Base-by-base conservation (phyloP, 257 asterid species). In the Penstemon eatonii region DNA sequence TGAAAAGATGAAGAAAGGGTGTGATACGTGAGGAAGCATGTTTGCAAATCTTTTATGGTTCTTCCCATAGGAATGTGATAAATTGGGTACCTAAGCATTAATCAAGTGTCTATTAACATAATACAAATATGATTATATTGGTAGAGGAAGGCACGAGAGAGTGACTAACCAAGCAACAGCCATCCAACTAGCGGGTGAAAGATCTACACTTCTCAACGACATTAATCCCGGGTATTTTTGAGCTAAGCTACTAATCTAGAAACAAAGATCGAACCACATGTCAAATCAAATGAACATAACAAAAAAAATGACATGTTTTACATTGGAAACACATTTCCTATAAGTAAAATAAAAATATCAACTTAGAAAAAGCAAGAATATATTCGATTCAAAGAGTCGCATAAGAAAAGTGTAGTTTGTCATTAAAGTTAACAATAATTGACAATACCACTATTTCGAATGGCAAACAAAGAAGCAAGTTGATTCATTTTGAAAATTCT, bases 171-270 rank as follows among this genome's bases (percentile, higher is more conserved):
- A 91, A 40, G 91, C 89, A 61, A 89, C 75, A 0, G 97, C 91
- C 91, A 91, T 83, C 97, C 97, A 91, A 81, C 96, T 87, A 25
- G 97, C 96, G 1, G 97, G 96, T 50, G 96, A 88, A 67, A 91
- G 86, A 68, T 89, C 96, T 4, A 86, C 89, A 64, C 87, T 91
- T 80, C 81, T 85, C 73, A 91, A 72, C 4, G 93, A 74, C 84
- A 78, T 50, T 37, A 91, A 83, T 55, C 91, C 88, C 0, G 90
- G 93, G 78, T 85, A 70, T 56, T 73, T 77, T 80, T 77, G 80
- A 10, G 83, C 63, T 66, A 89, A 76, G 66, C 76, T 78, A 73
- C 66, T 66, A 42, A 89, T 78, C 96, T 89, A 79, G 61, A 70
- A 65, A 13, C 67, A 61, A 25, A 25, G 2, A 25, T 25, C 33